Percentiles rank a stretch among this genome's conserved stretches.
Evolutionary conservation across 2,329 filamentous ascomycete species (phyloP).

Genomic region (Aureobasidium melanogenum): DNA sequence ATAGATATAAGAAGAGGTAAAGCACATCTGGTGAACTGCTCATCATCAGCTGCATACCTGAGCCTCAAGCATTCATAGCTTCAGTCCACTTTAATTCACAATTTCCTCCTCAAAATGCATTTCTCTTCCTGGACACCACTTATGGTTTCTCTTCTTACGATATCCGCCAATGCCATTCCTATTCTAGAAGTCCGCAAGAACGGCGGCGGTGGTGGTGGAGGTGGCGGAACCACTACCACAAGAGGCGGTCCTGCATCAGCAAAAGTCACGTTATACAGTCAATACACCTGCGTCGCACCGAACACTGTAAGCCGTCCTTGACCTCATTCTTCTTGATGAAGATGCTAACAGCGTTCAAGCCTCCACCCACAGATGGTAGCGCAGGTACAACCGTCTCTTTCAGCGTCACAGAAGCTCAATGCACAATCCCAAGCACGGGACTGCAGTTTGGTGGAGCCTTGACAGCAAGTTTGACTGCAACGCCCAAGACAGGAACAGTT

Average conservation of each 20-base stretch:
- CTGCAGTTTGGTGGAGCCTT: neutral
- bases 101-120: neutral
- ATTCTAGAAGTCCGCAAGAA: neutral
- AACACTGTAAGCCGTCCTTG: neutral
- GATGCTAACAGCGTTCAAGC: neutral
- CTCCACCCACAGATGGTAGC: neutral
- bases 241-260: neutral
- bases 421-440: neutral
- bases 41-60: neutral
- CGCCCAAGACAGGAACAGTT: neutral
- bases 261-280: neutral
- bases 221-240: neutral
- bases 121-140: neutral
- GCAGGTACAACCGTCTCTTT: neutral
- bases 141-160: neutral
- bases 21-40: neutral
- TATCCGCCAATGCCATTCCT: neutral
- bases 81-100: neutral
- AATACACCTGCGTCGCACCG: neutral
- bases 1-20: neutral
- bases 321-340: neutral
- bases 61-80: neutral
- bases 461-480: neutral
- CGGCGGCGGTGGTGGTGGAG: neutral
- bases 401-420: neutral